Percentiles rank a stretch among this genome's conserved stretches.
Evolutionary conservation across 1,139 yeast species (phyloP).

Genomic region (Nakaseomyces delphensis): DNA sequence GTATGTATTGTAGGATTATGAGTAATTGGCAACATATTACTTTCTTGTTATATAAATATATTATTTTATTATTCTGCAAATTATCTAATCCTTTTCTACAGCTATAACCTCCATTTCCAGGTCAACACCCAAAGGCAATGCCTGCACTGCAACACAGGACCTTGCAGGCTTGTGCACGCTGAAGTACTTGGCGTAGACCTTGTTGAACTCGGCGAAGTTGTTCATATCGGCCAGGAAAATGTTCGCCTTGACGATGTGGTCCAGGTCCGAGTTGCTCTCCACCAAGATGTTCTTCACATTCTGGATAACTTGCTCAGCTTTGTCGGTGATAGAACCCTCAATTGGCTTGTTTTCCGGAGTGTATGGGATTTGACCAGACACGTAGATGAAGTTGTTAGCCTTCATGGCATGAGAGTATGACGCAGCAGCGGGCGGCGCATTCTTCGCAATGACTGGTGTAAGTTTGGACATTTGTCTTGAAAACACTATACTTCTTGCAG

Average conservation of each 20-base stretch:
- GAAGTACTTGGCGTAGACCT: constrained; percentile 75
- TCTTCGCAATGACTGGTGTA: constrained; percentile 43
- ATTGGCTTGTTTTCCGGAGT: constrained; percentile 76
- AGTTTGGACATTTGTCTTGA: constrained; percentile 25
- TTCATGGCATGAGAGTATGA: constrained; percentile 90
- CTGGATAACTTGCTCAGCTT: constrained; percentile 76
- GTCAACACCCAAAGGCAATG: constrained; percentile 74
- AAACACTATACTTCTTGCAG: constrained; percentile 13
- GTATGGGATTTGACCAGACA: constrained; percentile 92
- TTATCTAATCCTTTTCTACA: constrained; percentile 36
- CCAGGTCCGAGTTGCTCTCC: constrained; percentile 74
- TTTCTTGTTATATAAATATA: background rate
- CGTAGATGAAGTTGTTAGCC: constrained; percentile 77
- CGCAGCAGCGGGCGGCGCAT: constrained; percentile 94
- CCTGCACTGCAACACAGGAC: constrained; percentile 87
- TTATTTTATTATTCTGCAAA: background rate
- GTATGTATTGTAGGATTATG: too few species aligned
- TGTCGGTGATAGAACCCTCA: constrained; percentile 65
- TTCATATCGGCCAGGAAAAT: constrained; percentile 83
- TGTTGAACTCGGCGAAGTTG: constrained; percentile 73
- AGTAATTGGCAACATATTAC: too few species aligned
- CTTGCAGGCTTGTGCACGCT: constrained; percentile 84
- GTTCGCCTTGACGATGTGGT: constrained; percentile 76
- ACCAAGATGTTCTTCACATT: constrained; percentile 69
- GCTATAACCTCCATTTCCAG: constrained; percentile 75